A percentile compares a stretch with the other conserved stretches of the same genome.
These are phyloP conservation scores for Hypholoma sublateritium DNA, from an alignment of 768 basidiomycete genomes.

Conservation along the genomic window DNA sequence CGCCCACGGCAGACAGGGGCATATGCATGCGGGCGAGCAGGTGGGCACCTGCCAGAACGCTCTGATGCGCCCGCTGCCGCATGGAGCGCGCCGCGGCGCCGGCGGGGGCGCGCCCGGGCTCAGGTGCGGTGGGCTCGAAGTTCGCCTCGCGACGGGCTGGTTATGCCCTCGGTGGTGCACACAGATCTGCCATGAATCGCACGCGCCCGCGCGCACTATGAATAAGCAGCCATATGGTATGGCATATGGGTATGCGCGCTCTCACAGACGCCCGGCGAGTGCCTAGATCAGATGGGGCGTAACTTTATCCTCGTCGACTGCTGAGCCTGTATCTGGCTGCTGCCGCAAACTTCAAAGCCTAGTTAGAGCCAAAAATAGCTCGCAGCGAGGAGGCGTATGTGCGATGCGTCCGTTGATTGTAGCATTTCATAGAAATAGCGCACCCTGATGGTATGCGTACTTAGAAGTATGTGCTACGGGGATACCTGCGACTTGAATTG, in stretches of 20 bases:
- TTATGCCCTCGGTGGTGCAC: neutral
- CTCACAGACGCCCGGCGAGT: neutral
- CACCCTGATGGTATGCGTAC: too few species aligned
- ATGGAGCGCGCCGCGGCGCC: neutral
- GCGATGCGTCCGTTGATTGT: too few species aligned
- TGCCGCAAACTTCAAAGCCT: too few species aligned
- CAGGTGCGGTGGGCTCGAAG: slow-evolving; percentile 4
- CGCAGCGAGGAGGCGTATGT: too few species aligned
- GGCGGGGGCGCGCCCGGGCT: neutral
- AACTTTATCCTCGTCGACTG: too few species aligned
- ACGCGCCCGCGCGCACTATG: neutral
- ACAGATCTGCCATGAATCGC: neutral
- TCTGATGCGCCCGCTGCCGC: neutral
- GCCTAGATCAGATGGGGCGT: neutral
- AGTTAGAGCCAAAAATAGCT: too few species aligned
- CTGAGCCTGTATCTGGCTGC: too few species aligned
- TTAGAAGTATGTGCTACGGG: too few species aligned
- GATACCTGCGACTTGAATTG: too few species aligned
- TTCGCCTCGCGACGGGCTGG: neutral
- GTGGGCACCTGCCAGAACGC: neutral
- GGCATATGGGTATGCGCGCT: neutral
- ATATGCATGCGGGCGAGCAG: too few species aligned
- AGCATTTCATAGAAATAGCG: too few species aligned
- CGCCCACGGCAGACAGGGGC: too few species aligned
- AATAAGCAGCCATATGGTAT: neutral